Percentiles rank a stretch among this genome's conserved stretches.
Evolutionary conservation across 371 early-diverging fungal species (phyloP).

Genomic region (Apophysomyces trapeziformis): DNA sequence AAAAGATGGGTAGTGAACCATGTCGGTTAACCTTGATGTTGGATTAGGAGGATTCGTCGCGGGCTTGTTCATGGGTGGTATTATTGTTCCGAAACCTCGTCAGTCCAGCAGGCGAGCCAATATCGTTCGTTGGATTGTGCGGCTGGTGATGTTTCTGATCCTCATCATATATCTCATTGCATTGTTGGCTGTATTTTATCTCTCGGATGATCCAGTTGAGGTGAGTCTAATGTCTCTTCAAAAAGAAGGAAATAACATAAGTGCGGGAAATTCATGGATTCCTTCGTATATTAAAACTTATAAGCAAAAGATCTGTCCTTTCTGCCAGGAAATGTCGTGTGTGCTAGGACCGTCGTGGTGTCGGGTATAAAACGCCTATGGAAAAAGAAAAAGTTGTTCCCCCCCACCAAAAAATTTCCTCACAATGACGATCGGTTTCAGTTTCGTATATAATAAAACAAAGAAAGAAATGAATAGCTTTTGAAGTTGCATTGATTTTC

Average conservation of each 20-base stretch:
- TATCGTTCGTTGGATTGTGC: slow-evolving; percentile 44
- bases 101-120: slow-evolving; percentile 28
- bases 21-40: neutral
- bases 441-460: neutral
- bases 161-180: slow-evolving; percentile 45
- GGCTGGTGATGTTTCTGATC: slow-evolving; percentile 42
- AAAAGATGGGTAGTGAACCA: neutral
- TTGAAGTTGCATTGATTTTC: too few relatives aligned
- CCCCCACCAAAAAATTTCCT: neutral
- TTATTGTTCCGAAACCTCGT: slow-evolving; percentile 51
- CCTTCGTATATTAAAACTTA: too few relatives aligned
- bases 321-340: too few relatives aligned
- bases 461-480: neutral
- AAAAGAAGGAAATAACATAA: too few relatives aligned
- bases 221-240: neutral
- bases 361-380: too few relatives aligned
- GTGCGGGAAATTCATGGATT: too few relatives aligned
- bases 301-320: too few relatives aligned
- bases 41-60: slow-evolving; percentile 64
- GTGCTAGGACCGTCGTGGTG: too few relatives aligned
- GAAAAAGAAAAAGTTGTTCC: too few relatives aligned
- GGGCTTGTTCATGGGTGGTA: slow-evolving; percentile 57
- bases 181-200: slow-evolving; percentile 54
- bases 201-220: slow-evolving; percentile 34
- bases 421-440: slow-evolving; percentile 4